A percentile compares a stretch with the other conserved stretches of the same genome.
phyloP scores from a whole-genome alignment of 257 asterid species.

The Solanum medicagineum region DNA sequence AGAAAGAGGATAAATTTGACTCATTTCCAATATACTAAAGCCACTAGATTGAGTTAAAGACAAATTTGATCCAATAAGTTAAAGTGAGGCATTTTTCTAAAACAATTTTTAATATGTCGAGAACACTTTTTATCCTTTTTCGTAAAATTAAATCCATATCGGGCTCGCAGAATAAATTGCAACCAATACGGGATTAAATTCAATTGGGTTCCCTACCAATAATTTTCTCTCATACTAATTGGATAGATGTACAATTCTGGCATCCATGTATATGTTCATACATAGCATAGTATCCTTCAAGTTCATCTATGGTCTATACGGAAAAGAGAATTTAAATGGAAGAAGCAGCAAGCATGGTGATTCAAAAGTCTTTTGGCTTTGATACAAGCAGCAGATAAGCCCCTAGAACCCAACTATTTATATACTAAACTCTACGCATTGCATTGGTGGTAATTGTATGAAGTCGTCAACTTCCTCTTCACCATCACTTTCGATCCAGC shows the following conservation, averaged over 20 bases:
- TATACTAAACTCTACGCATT: background rate
- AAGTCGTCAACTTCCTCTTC: constrained; percentile 2
- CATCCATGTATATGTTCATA: background rate
- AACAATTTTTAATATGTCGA: background rate
- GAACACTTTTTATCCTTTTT: background rate
- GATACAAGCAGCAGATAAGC: background rate
- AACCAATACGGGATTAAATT: background rate
- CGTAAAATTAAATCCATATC: background rate
- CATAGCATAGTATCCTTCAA: background rate
- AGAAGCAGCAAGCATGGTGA: background rate
- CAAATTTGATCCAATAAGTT: background rate
- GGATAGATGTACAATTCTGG: background rate
- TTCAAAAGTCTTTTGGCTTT: background rate
- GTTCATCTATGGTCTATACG: background rate
- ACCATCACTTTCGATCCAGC: constrained; percentile 2
- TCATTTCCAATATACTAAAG: background rate
- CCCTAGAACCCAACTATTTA: background rate
- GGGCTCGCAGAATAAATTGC: background rate
- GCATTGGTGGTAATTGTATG: background rate
- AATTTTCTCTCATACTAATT: background rate
- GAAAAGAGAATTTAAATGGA: background rate
- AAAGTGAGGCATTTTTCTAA: background rate
- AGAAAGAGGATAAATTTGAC: background rate
- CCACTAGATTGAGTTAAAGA: background rate
- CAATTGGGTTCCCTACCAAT: background rate